Percentiles rank a stretch among this genome's conserved stretches.
Evolutionary conservation across 345 rosid genomes (phyloP).

Genomic region (Aquilaria malaccensis): DNA sequence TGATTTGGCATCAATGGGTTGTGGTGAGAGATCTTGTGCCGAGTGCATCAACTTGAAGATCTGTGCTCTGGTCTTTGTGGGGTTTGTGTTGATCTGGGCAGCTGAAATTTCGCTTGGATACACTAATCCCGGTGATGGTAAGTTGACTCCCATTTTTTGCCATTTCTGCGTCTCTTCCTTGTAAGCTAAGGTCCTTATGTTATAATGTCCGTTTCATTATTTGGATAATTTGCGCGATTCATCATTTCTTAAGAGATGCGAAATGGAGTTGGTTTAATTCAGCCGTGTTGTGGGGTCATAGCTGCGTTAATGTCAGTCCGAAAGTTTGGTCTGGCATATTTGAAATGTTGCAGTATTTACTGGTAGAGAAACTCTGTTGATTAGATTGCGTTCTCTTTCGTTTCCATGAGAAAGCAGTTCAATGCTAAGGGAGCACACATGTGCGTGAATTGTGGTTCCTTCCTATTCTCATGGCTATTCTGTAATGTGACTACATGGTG

Average conservation of each 20-base stretch:
- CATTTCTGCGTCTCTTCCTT: not conserved
- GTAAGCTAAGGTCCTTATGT: constrained; percentile 5
- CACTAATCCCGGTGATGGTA: constrained; percentile 82
- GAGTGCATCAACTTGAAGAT: constrained; percentile 38
- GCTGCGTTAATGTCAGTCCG: no score
- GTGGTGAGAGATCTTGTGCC: constrained; percentile 42
- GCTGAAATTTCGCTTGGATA: constrained; percentile 43
- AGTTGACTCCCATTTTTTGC: constrained; percentile 20
- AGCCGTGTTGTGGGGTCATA: not conserved
- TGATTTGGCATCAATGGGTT: constrained; percentile 37
- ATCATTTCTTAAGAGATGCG: not conserved
- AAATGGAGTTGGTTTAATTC: constrained; percentile 1
- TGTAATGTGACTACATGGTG: constrained; percentile 8
- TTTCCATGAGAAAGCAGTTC: not conserved
- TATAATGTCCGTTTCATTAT: not conserved
- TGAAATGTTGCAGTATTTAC: not conserved
- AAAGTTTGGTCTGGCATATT: not conserved
- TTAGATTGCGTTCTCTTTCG: not conserved
- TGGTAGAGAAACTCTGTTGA: not conserved
- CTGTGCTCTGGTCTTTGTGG: constrained; percentile 29
- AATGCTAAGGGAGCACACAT: not conserved
- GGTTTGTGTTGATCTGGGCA: constrained; percentile 49
- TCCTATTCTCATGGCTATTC: not conserved
- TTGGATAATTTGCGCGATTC: no score
- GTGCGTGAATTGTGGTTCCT: not conserved